phyloP scores from a whole-genome alignment of 176 grass and related monocot species.

The Ensete glaucum region DNA sequence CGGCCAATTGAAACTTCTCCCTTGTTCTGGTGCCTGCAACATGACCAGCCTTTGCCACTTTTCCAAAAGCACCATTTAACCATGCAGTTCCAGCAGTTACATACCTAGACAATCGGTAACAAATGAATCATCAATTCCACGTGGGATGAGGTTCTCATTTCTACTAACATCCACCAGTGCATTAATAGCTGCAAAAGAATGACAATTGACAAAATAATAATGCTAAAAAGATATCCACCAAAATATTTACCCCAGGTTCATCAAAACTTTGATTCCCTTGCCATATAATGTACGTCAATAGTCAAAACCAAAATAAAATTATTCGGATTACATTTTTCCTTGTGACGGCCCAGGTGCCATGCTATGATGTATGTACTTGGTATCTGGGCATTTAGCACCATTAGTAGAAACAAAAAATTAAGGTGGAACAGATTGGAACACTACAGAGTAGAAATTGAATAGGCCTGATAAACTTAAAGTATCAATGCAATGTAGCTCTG shows the following conservation, averaged over 20 bases:
- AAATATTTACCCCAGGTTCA: not conserved
- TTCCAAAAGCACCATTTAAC: slow-evolving; percentile 94
- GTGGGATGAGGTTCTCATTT: not conserved
- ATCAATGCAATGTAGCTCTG: not conserved
- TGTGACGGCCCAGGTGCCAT: not conserved
- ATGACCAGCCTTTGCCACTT: slow-evolving; percentile 75
- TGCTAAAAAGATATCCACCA: not conserved
- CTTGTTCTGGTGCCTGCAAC: slow-evolving; percentile 82
- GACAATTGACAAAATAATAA: no score
- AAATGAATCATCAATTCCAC: not conserved
- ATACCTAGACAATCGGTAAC: slow-evolving; percentile 44
- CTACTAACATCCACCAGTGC: not conserved
- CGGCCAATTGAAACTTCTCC: slow-evolving; percentile 85
- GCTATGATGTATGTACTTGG: not conserved
- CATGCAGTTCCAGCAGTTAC: slow-evolving; percentile 91
- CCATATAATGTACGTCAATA: not conserved
- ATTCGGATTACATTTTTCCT: not conserved
- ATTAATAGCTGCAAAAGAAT: not conserved
- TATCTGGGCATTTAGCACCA: not conserved
- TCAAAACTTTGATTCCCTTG: not conserved
- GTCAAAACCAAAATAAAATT: not conserved
- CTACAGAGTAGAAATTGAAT: not conserved
- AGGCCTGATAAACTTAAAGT: slow-evolving; percentile 13
- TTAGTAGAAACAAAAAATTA: no score
- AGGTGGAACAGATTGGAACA: no score